Percentiles rank a stretch among this genome's conserved stretches.
Evolutionary conservation across 2,329 filamentous ascomycete species (phyloP).

Genomic region (Fusarium sp.): DNA sequence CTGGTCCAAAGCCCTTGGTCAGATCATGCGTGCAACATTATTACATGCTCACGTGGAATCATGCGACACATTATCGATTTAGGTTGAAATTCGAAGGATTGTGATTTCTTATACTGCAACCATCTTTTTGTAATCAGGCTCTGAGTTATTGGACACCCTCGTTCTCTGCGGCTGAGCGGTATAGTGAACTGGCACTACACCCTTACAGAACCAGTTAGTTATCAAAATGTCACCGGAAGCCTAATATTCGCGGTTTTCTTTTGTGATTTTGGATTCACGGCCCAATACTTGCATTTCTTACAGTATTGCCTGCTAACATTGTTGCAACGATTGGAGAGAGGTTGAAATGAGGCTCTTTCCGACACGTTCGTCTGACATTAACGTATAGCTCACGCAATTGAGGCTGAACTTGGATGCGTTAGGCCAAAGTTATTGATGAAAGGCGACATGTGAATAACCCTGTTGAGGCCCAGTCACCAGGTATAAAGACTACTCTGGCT

Average conservation of each 20-base stretch:
- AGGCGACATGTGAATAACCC: not conserved
- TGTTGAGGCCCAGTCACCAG: not conserved
- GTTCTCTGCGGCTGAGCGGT: not conserved
- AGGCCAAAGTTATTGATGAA: not conserved
- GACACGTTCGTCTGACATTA: not conserved
- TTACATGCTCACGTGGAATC: accelerated
- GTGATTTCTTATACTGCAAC: not conserved
- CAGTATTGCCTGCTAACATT: not conserved
- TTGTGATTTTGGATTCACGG: not conserved
- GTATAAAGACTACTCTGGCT: not conserved
- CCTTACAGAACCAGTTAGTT: accelerated
- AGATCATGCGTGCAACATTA: accelerated
- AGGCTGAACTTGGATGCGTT: not conserved
- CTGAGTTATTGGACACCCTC: not conserved
- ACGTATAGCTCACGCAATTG: not conserved
- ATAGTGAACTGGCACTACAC: accelerated
- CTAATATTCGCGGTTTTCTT: not conserved
- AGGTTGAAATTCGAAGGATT: not conserved
- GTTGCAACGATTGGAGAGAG: accelerated
- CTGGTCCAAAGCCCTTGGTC: too few relatives aligned
- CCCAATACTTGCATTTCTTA: not conserved
- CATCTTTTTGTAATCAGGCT: not conserved
- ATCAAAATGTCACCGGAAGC: not conserved
- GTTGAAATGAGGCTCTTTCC: not conserved
- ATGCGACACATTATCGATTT: accelerated